Evolutionary conservation across 2,329 filamentous ascomycete species (phyloP), one percentile per base, ranked within the genome.

Genomic region (Parastagonospora nodorum): DNA sequence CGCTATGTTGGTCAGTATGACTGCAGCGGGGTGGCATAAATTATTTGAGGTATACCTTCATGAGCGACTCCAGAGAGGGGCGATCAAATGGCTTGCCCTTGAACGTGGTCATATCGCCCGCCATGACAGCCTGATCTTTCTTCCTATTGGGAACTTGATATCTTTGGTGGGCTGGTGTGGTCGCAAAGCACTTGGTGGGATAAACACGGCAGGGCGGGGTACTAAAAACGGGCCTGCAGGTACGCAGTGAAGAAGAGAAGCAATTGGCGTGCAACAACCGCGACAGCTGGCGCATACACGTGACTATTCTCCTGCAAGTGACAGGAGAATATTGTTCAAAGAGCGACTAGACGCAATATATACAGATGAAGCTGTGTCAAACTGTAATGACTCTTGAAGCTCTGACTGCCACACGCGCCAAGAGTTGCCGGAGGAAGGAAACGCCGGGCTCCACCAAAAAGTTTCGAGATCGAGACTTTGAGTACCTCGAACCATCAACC

Each of bases 51-150:
- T 92, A 89, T 61, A 92, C 88, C 62, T 89, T 87, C 66, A 97
- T 86, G 69, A 97, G 84, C 55, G 87, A 88, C 72, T 97, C 94
- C 69, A 97, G 85, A 50, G 84, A 80, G 52, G 82, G 79, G 69
- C 91, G 87, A 77, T 97, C 92, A 66, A 99, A 88, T 77, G 90
- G 86, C 81, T 96, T 87, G 67, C 93, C 94, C 72, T 78, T 78
- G 61, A 89, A 94, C 50, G 82, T 80, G 52, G 82, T 82, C 61
- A 72, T 74, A 35, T 66, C 64, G 50, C 57, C 53, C 11, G 63
- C 57, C 69, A 74, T 72, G 46, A 14, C 56, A 53, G 57, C 61
- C 41, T 39, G n/a, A 9, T 37, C 42, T 41, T 68, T 52, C 55
- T 69, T 71, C 48, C 64, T 61, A 62, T 63, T 57, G 51, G 64